A percentile compares a stretch with the other conserved stretches of the same genome.
These are phyloP conservation scores for Blumeria graminis DNA, from an alignment of 2,329 filamentous ascomycete genomes.

Conservation along the genomic window DNA sequence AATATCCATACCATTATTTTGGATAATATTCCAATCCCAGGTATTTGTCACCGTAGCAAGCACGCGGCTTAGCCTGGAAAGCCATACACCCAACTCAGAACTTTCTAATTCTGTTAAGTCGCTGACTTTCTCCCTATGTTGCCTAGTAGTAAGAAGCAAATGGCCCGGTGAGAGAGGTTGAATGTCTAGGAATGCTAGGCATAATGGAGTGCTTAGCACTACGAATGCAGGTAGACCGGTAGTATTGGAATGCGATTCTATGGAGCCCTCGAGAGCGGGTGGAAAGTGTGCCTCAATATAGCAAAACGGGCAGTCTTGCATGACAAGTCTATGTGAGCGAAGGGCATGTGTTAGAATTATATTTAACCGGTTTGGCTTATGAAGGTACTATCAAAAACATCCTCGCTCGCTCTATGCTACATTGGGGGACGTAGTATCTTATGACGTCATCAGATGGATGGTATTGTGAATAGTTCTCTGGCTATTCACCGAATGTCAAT, in stretches of 20 bases:
- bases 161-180: constrained; percentile 69
- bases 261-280: constrained; percentile 16
- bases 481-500: too few relatives aligned
- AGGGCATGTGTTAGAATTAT: neutral
- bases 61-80: constrained; percentile 49
- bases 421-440: too few relatives aligned
- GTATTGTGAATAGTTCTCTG: too few relatives aligned
- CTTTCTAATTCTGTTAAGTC: constrained; percentile 41
- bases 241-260: constrained; percentile 17
- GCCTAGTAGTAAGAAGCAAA: constrained; percentile 54
- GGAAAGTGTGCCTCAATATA: constrained; percentile 26
- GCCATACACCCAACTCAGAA: constrained; percentile 38
- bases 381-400: too few relatives aligned
- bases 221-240: constrained; percentile 24
- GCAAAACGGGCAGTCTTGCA: constrained; percentile 33
- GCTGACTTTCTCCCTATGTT: constrained; percentile 54
- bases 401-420: too few relatives aligned
- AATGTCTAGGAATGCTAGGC: constrained; percentile 83
- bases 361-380: too few relatives aligned
- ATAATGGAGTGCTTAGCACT: constrained; percentile 50
- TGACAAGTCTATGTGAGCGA: neutral
- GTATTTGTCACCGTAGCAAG: constrained; percentile 45
- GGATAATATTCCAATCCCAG: constrained; percentile 82
- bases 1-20: constrained; percentile 37
- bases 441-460: too few relatives aligned